phyloP scores from a whole-genome alignment of 805 yeast genomes.

The Lipomyces orientalis region DNA sequence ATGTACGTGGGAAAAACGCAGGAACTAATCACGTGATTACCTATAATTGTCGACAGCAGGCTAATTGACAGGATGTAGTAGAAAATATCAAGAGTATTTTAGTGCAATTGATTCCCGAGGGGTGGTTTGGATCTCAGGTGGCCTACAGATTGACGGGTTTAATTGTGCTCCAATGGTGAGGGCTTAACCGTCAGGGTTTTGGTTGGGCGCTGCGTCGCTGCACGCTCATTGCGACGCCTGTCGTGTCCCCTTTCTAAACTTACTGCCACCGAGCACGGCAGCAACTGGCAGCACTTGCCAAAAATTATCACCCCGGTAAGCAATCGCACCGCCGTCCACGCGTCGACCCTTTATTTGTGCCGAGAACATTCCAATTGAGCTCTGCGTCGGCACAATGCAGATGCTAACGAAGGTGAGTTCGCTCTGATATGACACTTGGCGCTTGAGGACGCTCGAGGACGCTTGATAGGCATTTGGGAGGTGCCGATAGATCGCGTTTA shows the following conservation, averaged over 20 bases:
- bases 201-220: background rate
- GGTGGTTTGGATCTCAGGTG: background rate
- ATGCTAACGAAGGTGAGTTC: constrained; percentile 72
- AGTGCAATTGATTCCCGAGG: background rate
- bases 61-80: background rate
- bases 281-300: background rate
- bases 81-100: background rate
- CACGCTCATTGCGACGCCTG: background rate
- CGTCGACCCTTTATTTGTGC: background rate
- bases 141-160: background rate
- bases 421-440: background rate
- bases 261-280: background rate
- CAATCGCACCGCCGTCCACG: background rate
- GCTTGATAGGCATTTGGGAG: background rate
- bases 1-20: background rate
- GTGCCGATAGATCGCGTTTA: background rate
- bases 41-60: background rate
- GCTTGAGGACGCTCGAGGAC: background rate
- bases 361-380: constrained; percentile 10
- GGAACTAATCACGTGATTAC: background rate
- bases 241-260: background rate
- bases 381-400: constrained; percentile 59
- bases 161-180: background rate
- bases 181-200: constrained; percentile 1
- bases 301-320: background rate